These are phyloP conservation scores for Groenewaldozyma tartarivorans DNA, from an alignment of 805 yeast species.

Conservation along the genomic window DNA sequence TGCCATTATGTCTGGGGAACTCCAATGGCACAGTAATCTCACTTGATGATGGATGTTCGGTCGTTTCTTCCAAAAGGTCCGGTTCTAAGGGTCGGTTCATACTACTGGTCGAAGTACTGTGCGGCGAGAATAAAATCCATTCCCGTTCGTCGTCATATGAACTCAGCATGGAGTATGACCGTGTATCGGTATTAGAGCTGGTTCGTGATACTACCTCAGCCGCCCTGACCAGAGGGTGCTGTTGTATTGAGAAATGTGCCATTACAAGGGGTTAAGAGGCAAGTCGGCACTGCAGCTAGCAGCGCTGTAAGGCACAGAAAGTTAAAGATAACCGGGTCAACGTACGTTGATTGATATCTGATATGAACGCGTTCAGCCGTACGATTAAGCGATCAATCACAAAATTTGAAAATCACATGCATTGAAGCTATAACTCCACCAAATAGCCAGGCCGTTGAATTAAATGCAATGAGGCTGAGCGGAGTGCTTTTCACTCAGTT, in stretches of 20 bases:
- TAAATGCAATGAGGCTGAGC: no score
- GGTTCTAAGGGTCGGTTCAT: no score
- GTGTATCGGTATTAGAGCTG: neutral
- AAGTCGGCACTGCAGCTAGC: neutral
- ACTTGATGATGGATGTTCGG: no score
- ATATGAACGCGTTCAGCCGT: no score
- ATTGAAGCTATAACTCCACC: no score
- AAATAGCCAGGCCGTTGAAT: no score
- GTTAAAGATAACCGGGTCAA: no score
- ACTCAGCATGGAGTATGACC: neutral
- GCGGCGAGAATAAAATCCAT: slow-evolving; percentile 32
- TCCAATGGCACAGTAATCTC: slow-evolving; percentile 23
- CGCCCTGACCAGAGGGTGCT: slow-evolving; percentile 11
- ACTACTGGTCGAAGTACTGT: slow-evolving; percentile 9
- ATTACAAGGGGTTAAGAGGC: neutral
- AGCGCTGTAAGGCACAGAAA: no score
- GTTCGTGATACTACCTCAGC: neutral
- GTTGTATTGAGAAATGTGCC: neutral
- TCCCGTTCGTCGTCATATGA: slow-evolving; percentile 19
- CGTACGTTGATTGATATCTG: no score
- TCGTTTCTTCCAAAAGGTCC: no score
- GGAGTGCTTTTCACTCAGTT: no score
- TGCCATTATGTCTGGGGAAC: slow-evolving; percentile 29
- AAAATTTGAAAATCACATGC: neutral
- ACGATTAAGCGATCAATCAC: neutral